Conservation (phyloP, 345 rosid species). For the Heritiera fomes region DNA sequence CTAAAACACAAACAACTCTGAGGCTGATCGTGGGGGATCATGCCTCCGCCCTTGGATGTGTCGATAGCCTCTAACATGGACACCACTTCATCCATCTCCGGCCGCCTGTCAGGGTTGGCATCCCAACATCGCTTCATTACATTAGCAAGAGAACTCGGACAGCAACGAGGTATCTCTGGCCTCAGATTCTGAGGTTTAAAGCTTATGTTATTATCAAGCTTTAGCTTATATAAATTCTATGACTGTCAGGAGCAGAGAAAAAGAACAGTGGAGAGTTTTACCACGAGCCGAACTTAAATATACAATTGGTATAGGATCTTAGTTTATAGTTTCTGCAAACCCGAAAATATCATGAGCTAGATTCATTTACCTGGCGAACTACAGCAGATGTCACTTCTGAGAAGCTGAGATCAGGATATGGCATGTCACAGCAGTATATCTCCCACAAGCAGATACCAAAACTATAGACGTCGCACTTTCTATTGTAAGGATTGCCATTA, state of each 20-base stretch:
- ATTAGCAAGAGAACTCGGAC: constrained; percentile 81
- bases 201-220: constrained; percentile 9
- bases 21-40: constrained; percentile 87
- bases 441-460: constrained; percentile 98
- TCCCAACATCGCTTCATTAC: constrained; percentile 99
- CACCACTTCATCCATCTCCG: constrained; percentile 94
- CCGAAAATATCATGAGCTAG: neutral
- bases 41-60: constrained; percentile 93
- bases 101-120: constrained; percentile 88
- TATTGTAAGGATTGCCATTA: constrained; percentile 86
- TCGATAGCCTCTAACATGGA: constrained; percentile 82
- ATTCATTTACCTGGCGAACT: constrained; percentile 74
- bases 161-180: constrained; percentile 97
- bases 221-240: constrained; percentile 5
- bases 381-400: constrained; percentile 96
- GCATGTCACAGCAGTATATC: constrained; percentile 99
- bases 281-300: neutral
- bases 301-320: neutral
- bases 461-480: constrained; percentile 96
- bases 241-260: neutral
- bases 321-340: neutral
- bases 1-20: constrained; percentile 84
- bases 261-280: neutral
- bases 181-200: constrained; percentile 66
- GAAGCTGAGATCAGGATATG: constrained; percentile 96